Base-by-base conservation (phyloP, 2,329 filamentous ascomycete species). In the Endoconidiophora laricicola region DNA sequence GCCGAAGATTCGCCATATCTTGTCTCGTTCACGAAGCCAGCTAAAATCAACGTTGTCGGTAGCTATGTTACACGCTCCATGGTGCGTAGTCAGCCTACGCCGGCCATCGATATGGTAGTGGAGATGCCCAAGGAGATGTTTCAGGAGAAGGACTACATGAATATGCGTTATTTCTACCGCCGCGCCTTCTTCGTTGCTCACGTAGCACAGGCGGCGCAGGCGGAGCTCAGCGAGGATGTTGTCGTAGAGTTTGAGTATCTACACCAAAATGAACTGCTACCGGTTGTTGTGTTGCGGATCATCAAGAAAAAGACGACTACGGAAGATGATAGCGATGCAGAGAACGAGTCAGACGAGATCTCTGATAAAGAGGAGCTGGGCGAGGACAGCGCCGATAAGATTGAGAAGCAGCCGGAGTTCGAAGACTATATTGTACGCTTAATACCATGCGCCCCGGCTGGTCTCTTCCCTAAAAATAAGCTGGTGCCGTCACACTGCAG, bases 141-240 rank as follows among this genome's bases (percentile, higher is more conserved):
- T 59, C 86, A 94, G 60, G 85, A 93, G 42, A 96, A 96, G 65
- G 91, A 98, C 64, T 95, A 90, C 62, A 72, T 88, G 46, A 87
- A 94, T 62, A 74, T 91, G 69, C 78, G 91, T 54, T 96, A 94
- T 66, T 94, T 95, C 61, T 88, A 95, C 67, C 93, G 94, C 60
- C 73, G 88, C 55, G 84, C 91, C 10, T 96, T 90, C 64, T 96
- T 93, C 60, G 68, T 96, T 46, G 86, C 88, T 33, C 86, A 83
- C 56, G 69, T 96, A 50, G 79, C 86, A 12, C 78, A 77, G 26
- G 78, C 75, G 3, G 68, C 96, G 48, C 77, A 78, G 55, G 69
- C 73, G 37, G 66, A 73, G 3, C 64, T 79, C 43, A 67, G 66
- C 3, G 63, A 72, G 14, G 66, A 68, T 1, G 71, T 82, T 56